Base-by-base conservation (phyloP, 1,139 yeast genomes). In the Yamadazyma aaseri region DNA sequence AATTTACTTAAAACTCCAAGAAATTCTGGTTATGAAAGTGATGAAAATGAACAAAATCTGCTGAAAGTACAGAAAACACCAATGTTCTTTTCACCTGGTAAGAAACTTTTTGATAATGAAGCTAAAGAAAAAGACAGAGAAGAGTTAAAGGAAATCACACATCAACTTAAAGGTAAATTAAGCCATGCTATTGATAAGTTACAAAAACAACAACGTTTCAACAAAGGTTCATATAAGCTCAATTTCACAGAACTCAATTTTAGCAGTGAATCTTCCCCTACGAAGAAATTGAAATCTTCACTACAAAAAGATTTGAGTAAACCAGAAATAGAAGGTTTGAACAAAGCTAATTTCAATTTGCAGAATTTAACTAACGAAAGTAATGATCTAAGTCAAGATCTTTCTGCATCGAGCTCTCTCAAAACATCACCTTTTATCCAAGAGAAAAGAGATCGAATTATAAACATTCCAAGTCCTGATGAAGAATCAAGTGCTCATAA, bases 401-500 rank as follows among this genome's bases (percentile, higher is more conserved):
- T 5, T 18, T 17, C 15, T 16, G 17, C 25, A 20, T 6, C 9
- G 18, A n/a, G 13, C 17, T 39, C 55, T 5, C 46, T 58, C 21
- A 51, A 54, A 31, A 51, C 45, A 31, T 57, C 65, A 1, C 65
- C 65, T 3, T 39, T 47, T 6, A 37, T 56, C 23, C 33, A 42
- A 16, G 48, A 45, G 20, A 33, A 41, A 10, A 25, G 37, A 20
- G 46, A 39, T 11, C 35, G 45, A 24, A 31, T 38, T 14, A 40
- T 47, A 6, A 34, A 33, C 35, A 45, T 62, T 5, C 67, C 65
- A 2, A 50, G 56, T 9, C 63, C 65, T 1, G 66, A 65, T 32
- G 71, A 64, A 40, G 73, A 65, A 39, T 49, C 63, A 11, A 65
- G 71, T 45, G 74, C 74, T 5, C 74, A 68, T 37, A 58, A 58